Evolutionary conservation across 805 yeast species (phyloP), one percentile per base, ranked within the genome.

Genomic region (Metschnikowia henanensis): DNA sequence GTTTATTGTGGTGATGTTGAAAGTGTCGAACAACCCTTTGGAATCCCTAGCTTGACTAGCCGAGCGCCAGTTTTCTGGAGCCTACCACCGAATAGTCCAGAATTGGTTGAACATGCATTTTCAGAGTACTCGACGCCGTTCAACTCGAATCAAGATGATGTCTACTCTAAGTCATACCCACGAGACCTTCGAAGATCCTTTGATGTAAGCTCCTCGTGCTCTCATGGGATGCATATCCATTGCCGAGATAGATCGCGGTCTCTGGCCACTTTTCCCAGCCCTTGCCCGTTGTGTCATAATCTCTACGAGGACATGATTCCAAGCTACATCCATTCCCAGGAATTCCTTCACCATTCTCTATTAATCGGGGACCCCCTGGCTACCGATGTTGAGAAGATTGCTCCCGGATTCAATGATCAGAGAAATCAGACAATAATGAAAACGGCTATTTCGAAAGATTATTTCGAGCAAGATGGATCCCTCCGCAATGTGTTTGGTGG

Each of bases 241-340:
- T 79, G 84, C 52, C 75, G 65, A 47, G 49, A 55, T 10, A 55
- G 62, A 33, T 60, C 52, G 7, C 26, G 41, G 2, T 17, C 23
- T 32, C 41, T 38, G 23, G 19, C 9, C 5, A 18, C 31, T 30
- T 67, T 64, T 41, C 61, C 68, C 2, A 77, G 81, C 55, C 81
- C 83, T 3, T 79, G 83, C 55, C 82, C 83, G 2, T 62, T 79
- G 31, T 79, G 83, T 53, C 73, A 72, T 49, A 65, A 70, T 15
- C 58, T 66, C 20, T 72, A 69, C 49, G 75, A 41, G 9, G 46
- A 47, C 17, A 19, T 41, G 22, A 21, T 33, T 2, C 46, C 46
- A 6, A 37, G 46, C 26, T 42, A 32, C 21, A 17, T 37, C 7
- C 38, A 28, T 18, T 15, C 12, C 4, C 5, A 5, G n/a, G n/a